These are phyloP conservation scores for Labyrinthula sp. DNA, from an alignment of 352 stramenopile genomes.

Conservation along the genomic window DNA sequence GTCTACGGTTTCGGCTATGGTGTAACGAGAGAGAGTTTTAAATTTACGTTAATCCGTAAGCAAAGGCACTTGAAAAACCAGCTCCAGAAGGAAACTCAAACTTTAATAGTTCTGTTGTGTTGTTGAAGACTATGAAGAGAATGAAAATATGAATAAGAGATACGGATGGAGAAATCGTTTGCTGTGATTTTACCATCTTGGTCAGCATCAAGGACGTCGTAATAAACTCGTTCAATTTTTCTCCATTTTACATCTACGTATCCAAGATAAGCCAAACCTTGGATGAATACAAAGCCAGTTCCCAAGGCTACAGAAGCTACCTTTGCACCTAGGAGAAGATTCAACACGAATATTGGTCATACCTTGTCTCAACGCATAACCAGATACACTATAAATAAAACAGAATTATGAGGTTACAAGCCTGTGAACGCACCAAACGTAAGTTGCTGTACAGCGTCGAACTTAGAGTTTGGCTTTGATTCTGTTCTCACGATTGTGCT, in stretches of 20 bases:
- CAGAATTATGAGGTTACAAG: no score
- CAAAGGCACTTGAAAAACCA: conserved; percentile 50
- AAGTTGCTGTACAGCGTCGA: no score
- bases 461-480: no score
- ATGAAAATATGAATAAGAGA: no score
- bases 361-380: conserved; percentile 55
- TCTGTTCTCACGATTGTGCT: no score
- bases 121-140: conserved; percentile 47
- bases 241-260: conserved; percentile 67
- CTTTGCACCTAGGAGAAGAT: no score
- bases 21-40: no score
- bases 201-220: conserved; percentile 51
- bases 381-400: no score
- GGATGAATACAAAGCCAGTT: conserved; percentile 42
- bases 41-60: conserved; percentile 45
- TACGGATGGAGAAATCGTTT: conserved; percentile 53
- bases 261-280: conserved; percentile 48
- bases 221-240: conserved; percentile 60
- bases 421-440: conserved; percentile 46
- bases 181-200: conserved; percentile 56
- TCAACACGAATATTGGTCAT: no score
- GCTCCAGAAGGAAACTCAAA: conserved; percentile 54
- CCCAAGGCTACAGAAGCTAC: conserved; percentile 48
- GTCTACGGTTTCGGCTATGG: no score
- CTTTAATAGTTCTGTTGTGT: conserved; percentile 47